These are phyloP conservation scores for Sonneratia alba DNA, from an alignment of 345 rosid genomes.

Conservation along the genomic window DNA sequence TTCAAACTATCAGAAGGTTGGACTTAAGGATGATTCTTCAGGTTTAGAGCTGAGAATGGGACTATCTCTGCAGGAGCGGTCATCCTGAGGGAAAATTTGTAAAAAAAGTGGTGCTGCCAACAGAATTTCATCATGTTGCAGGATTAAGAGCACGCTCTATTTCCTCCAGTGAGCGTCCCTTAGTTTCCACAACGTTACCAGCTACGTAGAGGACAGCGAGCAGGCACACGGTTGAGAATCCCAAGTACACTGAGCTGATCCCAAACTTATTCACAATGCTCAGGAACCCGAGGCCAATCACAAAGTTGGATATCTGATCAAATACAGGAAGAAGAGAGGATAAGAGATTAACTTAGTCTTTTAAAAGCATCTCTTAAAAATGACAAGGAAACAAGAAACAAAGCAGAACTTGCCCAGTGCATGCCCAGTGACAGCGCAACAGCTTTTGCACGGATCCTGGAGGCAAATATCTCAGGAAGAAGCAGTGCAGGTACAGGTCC, in stretches of 20 bases:
- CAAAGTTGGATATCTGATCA: constrained; percentile 77
- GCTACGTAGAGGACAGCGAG: constrained; percentile 76
- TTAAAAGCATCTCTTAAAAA: not conserved
- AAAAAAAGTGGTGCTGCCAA: not conserved
- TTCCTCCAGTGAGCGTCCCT: constrained; percentile 92
- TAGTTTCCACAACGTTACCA: constrained; percentile 78
- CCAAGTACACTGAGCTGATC: constrained; percentile 83
- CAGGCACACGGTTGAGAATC: constrained; percentile 66
- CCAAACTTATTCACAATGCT: constrained; percentile 85
- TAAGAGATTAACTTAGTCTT: not conserved
- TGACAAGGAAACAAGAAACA: not conserved
- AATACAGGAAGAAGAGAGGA: not conserved
- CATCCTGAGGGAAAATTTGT: not conserved
- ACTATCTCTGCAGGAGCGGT: too few species aligned
- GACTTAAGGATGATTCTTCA: not conserved
- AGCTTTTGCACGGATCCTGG: constrained; percentile 96
- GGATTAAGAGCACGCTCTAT: constrained; percentile 77
- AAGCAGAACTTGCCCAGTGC: constrained; percentile 70
- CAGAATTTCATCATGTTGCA: constrained; percentile 16
- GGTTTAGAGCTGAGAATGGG: not conserved
- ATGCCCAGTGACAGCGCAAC: constrained; percentile 85
- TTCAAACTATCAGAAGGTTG: not conserved
- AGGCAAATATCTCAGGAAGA: constrained; percentile 93
- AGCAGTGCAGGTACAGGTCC: constrained; percentile 99
- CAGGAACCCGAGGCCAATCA: constrained; percentile 85